phyloP scores from a whole-genome alignment of 306 rosid species.

The Rosa chinensis region DNA sequence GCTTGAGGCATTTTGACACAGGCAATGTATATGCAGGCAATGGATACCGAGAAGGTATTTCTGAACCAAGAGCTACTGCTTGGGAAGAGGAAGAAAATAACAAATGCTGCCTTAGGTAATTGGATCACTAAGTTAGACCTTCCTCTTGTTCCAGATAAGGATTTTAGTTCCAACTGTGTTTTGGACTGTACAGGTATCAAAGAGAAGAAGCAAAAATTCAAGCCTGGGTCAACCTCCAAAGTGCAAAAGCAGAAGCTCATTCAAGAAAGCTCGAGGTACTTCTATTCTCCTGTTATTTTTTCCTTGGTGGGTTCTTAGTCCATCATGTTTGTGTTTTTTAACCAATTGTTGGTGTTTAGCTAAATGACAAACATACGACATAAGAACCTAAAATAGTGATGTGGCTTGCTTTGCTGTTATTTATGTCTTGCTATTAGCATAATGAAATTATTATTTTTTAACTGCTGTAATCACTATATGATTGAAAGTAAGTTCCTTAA shows the following conservation, averaged over 20 bases:
- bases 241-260: slow-evolving; percentile 97
- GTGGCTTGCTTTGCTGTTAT: not conserved
- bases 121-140: slow-evolving; percentile 3
- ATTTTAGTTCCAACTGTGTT: slow-evolving; percentile 3
- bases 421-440: not conserved
- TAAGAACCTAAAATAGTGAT: not conserved
- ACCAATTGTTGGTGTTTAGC: not conserved
- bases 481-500: not conserved
- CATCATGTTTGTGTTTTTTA: not conserved
- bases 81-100: slow-evolving; percentile 93
- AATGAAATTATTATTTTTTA: not conserved
- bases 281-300: not conserved
- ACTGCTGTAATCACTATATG: not conserved
- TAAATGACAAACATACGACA: not conserved
- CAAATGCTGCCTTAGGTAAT: slow-evolving; percentile 79
- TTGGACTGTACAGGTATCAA: slow-evolving; percentile 60
- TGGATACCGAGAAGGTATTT: slow-evolving; percentile 49
- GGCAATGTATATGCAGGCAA: slow-evolving; percentile 44
- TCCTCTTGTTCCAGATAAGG: slow-evolving; percentile 6
- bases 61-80: slow-evolving; percentile 64
- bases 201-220: slow-evolving; percentile 96
- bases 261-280: slow-evolving; percentile 96
- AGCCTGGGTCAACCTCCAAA: slow-evolving; percentile 97
- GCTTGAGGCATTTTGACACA: slow-evolving; percentile 74
- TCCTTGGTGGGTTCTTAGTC: not conserved